Base-by-base conservation (phyloP, 352 stramenopile genomes). In the Phytophthora macrochlamydospora region DNA sequence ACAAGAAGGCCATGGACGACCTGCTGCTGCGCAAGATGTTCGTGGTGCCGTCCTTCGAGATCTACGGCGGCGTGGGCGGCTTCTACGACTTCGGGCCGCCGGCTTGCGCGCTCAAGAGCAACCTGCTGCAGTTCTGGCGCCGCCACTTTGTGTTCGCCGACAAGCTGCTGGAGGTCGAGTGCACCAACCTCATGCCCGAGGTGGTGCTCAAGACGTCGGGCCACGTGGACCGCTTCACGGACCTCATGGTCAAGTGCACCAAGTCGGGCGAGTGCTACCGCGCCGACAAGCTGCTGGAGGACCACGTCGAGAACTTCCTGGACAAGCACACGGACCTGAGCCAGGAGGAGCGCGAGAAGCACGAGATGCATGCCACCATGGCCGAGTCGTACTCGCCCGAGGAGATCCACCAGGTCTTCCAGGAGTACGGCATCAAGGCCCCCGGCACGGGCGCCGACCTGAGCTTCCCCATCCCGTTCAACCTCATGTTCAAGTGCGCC, bases 281-380 rank as follows among this genome's bases (percentile, higher is more conserved):
- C 64, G 98, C 97, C n/a, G 98, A 99, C 83, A 99, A 99, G 85
- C 81, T 99, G 55, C 85, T 99, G 8, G 97, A 99, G 74, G 97
- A 99, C 84, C 88, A 97, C 69, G 99, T 99, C 60, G 97, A 99
- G 75, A 90, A 97, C 68, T 90, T 99, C 43, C 70, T 99, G 30
- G 86, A 97, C 59, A 93, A 93, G 59, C 93, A 98, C 76, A 77
- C 92, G 29, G 85, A 79, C 42, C 72, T 91, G 49, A 85, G 61
- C 7, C 65, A 73, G 2, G 79, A 90, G 32, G 93, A 99, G 65
- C 74, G 86, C 33, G 97, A 99, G 72, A 91, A 97, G 67, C 96
- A 99, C 78, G 88, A 97, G 31, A 68, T 97, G 43, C 79, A 97
- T 46, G 89, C 78, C 77, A 99, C 85, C 62, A 97, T 99, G 86